A percentile compares a stretch with the other conserved stretches of the same genome.
Conservation (phyloP, 352 stramenopile genomes). For the Phytophthora megakarya region DNA sequence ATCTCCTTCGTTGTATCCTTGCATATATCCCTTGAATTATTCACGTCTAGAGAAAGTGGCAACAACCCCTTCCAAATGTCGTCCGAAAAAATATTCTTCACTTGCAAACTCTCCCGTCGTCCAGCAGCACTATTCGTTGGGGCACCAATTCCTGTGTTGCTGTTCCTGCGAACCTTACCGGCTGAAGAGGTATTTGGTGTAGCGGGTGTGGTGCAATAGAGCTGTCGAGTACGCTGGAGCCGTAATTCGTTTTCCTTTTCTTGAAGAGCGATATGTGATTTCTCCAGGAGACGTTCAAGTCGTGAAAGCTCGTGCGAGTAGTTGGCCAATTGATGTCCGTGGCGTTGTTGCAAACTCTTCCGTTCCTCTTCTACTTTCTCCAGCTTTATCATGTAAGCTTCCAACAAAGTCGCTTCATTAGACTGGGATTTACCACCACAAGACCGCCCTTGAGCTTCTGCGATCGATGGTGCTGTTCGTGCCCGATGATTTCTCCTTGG, state of each 20-base stretch:
- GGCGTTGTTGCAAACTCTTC: constrained; percentile 44
- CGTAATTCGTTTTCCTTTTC: constrained; percentile 68
- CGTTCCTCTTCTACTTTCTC: constrained; percentile 60
- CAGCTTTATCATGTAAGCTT: constrained; percentile 39
- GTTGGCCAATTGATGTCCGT: constrained; percentile 68
- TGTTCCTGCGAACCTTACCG: constrained; percentile 3
- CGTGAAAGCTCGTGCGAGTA: constrained; percentile 71
- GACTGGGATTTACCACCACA: constrained; percentile 10
- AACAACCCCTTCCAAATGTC: constrained; percentile 61
- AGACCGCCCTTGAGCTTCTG: constrained; percentile 7
- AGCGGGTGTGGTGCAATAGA: constrained; percentile 40
- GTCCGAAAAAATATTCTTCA: constrained; percentile 50
- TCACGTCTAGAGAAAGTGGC: constrained; percentile 21
- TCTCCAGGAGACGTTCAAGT: constrained; percentile 71
- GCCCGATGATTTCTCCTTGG: constrained; percentile 12
- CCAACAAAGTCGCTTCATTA: constrained; percentile 21
- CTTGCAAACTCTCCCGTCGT: constrained; percentile 23
- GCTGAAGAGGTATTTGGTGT: constrained; percentile 2
- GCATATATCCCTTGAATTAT: neutral
- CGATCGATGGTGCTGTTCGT: neutral
- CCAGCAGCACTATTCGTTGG: constrained; percentile 14
- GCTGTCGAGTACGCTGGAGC: constrained; percentile 55
- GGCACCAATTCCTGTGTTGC: neutral
- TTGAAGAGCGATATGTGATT: constrained; percentile 45
- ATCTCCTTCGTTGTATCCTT: constrained; percentile 4